These are phyloP conservation scores for Prorocentrum cordatum DNA, from an alignment of 169 alveolate genomes.

Conservation along the genomic window DNA sequence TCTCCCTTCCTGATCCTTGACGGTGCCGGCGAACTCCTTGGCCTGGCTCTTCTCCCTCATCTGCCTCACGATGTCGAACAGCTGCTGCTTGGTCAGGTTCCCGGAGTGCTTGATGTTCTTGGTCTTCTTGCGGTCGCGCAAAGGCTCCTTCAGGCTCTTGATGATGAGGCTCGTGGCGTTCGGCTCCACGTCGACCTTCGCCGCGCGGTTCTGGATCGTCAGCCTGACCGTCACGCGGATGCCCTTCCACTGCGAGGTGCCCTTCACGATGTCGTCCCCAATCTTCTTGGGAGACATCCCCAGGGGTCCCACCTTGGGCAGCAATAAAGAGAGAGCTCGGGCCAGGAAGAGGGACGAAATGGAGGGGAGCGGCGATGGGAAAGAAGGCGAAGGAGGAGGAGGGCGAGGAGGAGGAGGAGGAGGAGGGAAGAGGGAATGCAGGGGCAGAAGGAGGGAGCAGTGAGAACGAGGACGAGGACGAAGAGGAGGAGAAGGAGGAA, in stretches of 20 bases:
- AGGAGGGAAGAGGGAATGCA: too few relatives aligned
- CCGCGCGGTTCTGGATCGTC: slow-evolving; percentile 81
- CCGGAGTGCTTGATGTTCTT: slow-evolving; percentile 77
- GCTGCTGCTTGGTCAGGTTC: background rate
- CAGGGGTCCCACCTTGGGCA: slow-evolving; percentile 95
- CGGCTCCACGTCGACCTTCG: slow-evolving; percentile 87
- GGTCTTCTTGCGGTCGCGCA: slow-evolving; percentile 91
- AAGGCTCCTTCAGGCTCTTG: slow-evolving; percentile 92
- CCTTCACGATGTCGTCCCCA: slow-evolving; percentile 96
- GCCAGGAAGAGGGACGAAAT: too few relatives aligned
- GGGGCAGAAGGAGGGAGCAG: too few relatives aligned
- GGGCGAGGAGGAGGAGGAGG: too few relatives aligned
- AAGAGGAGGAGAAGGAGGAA: too few relatives aligned
- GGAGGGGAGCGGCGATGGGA: too few relatives aligned
- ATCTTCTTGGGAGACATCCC: slow-evolving; percentile 88
- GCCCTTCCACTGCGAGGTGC: slow-evolving; percentile 92
- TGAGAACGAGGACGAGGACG: too few relatives aligned
- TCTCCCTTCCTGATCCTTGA: slow-evolving; percentile 78
- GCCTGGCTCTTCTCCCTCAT: slow-evolving; percentile 84
- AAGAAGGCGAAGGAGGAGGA: too few relatives aligned
- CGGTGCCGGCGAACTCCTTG: slow-evolving; percentile 89
- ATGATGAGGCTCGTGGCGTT: slow-evolving; percentile 91
- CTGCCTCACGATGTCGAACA: slow-evolving; percentile 87
- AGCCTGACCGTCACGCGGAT: slow-evolving; percentile 81
- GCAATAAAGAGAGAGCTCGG: slow-evolving; percentile 93